phyloP scores from a whole-genome alignment of 768 basidiomycete species.

The Rhizopogon sp. region DNA sequence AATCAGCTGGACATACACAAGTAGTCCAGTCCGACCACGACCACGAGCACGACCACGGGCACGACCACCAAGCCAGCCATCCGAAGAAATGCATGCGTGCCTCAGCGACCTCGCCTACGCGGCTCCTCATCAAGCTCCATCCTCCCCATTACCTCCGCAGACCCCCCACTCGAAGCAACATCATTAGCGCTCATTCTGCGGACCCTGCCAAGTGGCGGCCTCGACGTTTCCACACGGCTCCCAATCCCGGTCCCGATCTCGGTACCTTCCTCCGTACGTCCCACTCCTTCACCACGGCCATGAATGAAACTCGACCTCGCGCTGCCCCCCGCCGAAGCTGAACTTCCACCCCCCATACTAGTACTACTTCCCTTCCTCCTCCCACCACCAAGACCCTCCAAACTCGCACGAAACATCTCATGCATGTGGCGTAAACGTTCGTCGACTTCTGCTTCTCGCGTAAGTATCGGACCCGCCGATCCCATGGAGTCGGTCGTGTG shows the following conservation, averaged over 20 bases:
- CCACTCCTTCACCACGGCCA: background rate
- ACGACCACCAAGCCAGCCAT: too few relatives aligned
- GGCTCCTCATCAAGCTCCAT: conserved; percentile 29
- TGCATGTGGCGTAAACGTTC: conserved; percentile 63
- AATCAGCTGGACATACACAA: background rate
- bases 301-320: conserved; percentile 3
- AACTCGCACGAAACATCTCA: conserved; percentile 57
- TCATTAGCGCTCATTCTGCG: conserved; percentile 24
- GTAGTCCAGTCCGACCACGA: background rate
- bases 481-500: background rate
- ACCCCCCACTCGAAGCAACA: conserved; percentile 18
- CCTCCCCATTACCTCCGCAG: conserved; percentile 33
- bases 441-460: conserved; percentile 63
- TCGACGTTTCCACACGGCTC: background rate
- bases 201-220: conserved; percentile 25
- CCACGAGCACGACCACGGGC: background rate
- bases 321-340: conserved; percentile 10
- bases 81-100: background rate
- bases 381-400: conserved; percentile 51
- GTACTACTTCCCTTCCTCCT: conserved; percentile 18
- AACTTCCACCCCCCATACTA: conserved; percentile 4
- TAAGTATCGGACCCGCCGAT: conserved; percentile 49
- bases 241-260: conserved; percentile 8
- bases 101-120: background rate
- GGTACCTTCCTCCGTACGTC: background rate